Base-by-base conservation (phyloP, 768 basidiomycete genomes). In the Asterophora parasitica region DNA sequence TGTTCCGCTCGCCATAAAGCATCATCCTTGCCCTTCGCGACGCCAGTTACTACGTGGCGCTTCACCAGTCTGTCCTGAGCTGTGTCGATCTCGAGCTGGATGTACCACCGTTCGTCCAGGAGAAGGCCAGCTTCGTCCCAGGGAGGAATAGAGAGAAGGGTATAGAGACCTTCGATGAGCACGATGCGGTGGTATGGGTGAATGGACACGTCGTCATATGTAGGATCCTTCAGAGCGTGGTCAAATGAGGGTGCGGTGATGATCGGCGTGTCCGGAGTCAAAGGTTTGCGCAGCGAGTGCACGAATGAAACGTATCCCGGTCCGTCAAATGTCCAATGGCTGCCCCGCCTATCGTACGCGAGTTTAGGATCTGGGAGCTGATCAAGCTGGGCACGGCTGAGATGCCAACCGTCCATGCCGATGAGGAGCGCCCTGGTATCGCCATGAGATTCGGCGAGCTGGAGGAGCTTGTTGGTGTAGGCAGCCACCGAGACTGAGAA, bases 391-490 rank as follows among this genome's bases (percentile, higher is more conserved):
- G 80, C 77, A 17, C 91, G 80, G 13, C 88, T 78, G 50, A 87
- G 74, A 63, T 98, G 94, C 92, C 92, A 98, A 9, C 95, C 94
- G 61, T 97, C 94, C 32, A 92, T 71, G 6, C 87, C 81, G 8
- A 96, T 78, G 35, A 91, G 76, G 27, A 87, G 72, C 4, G 83
- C 88, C 12, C 63, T 49, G 12, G 41, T 43, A 42, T 41, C 38
- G n/a, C 42, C 45, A 34, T 16, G 17, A 31, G 27, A 7, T 13
- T 7, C 5, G 15, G 45, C 40, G 51, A 33, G 49, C 48, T 27
- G 31, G 27, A 76, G 66, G 17, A 77, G 56, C 0, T 58, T 46
- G 57, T 91, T 89, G 51, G 79, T 59, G 27, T 69, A 64, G 15
- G 75, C 61, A 2, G 79, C 72, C 33, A 95, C 61, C 6, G 77